Conservation (phyloP, 345 rosid genomes). For the Arabidopsis suecica region DNA sequence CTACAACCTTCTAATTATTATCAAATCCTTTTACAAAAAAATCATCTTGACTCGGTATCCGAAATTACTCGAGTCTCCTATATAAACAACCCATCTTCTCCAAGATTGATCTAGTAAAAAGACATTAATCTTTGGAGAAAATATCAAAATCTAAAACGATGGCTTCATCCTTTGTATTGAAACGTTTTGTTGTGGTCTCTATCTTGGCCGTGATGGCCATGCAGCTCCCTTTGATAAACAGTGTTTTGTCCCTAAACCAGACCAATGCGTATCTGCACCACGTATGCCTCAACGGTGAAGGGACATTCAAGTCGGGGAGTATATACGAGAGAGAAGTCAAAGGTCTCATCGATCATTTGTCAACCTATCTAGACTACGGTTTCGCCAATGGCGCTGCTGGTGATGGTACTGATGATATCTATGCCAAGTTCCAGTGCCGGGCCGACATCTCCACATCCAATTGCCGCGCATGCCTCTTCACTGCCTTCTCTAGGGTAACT, state of each 20-base stretch:
- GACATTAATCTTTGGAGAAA: neutral
- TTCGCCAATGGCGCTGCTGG: neutral
- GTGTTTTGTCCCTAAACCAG: neutral
- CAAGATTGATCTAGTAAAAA: neutral
- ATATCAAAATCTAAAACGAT: neutral
- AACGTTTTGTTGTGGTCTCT: neutral
- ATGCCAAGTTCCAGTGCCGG: neutral
- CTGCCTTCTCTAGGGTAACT: neutral
- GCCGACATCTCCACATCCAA: neutral
- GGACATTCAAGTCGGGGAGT: neutral
- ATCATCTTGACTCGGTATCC: too few relatives aligned
- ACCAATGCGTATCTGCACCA: conserved; percentile 1
- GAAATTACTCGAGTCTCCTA: too few relatives aligned
- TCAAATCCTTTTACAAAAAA: too few relatives aligned
- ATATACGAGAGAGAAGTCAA: neutral
- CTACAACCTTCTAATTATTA: neutral
- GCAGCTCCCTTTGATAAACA: neutral
- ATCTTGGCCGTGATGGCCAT: neutral
- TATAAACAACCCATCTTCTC: neutral
- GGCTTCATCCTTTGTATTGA: neutral
- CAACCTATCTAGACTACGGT: neutral
- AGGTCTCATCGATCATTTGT: neutral
- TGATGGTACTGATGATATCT: neutral
- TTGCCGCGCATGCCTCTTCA: neutral
- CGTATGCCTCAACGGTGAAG: neutral